These are phyloP conservation scores for Barbatosphaeria neglecta DNA, from an alignment of 495 filamentous ascomycete genomes.

Conservation along the genomic window DNA sequence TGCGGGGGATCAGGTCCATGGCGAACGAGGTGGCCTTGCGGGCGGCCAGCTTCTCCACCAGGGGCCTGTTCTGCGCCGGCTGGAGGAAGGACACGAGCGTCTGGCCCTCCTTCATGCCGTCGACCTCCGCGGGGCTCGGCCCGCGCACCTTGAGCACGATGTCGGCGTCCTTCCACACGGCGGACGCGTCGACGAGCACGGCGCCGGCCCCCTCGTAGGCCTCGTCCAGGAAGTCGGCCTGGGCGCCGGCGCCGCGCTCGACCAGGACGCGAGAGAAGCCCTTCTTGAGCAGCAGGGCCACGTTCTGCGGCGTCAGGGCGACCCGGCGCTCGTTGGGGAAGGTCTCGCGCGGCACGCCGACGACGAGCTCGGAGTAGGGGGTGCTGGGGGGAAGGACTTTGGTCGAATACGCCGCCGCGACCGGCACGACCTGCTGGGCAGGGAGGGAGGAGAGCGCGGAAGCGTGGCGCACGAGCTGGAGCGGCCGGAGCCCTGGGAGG, in stretches of 20 bases:
- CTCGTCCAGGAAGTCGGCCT: conserved; percentile 63
- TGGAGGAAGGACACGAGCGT: conserved; percentile 68
- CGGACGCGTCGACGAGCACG: conserved; percentile 48
- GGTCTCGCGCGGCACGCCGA: conserved; percentile 62
- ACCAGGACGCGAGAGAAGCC: conserved; percentile 63
- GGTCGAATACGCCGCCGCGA: conserved; percentile 16
- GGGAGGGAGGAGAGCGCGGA: conserved; percentile 17
- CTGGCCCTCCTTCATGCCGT: conserved; percentile 46
- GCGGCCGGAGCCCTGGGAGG: conserved; percentile 4
- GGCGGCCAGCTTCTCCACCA: conserved; percentile 55
- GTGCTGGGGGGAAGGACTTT: conserved; percentile 37
- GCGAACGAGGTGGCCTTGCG: conserved; percentile 59
- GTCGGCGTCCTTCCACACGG: conserved; percentile 56
- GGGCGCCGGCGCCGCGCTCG: conserved; percentile 61
- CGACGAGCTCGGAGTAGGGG: conserved; percentile 54
- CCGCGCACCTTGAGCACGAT: conserved; percentile 71
- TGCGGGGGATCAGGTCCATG: conserved; percentile 77
- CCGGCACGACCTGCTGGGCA: background rate
- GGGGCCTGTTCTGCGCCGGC: conserved; percentile 55
- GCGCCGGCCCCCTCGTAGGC: conserved; percentile 63
- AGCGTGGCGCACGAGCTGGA: conserved; percentile 21
- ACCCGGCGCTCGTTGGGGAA: conserved; percentile 65
- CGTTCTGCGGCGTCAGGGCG: conserved; percentile 70
- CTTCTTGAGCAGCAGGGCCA: conserved; percentile 63
- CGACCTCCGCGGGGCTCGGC: conserved; percentile 52